Evolutionary conservation across 192 early-diverging fungal genomes (phyloP).

Genomic region (Spinellus fusiger): DNA sequence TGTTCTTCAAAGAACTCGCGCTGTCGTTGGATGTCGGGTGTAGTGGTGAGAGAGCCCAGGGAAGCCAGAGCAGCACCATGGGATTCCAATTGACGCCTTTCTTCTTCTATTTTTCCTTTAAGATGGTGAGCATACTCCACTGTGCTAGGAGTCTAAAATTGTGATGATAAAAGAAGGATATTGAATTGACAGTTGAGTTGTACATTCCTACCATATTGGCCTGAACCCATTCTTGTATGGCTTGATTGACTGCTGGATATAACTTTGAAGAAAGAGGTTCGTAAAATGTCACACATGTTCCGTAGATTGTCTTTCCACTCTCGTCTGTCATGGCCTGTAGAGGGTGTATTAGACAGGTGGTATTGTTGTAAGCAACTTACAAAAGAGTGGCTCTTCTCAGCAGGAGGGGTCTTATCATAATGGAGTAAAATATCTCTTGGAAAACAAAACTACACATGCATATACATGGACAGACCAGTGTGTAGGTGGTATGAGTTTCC

Average conservation of each 20-base stretch:
- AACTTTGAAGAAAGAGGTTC: conserved; percentile 14
- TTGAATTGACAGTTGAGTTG: neutral
- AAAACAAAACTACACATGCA: conserved; percentile 27
- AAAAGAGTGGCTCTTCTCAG: conserved; percentile 27
- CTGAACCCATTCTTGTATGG: conserved; percentile 14
- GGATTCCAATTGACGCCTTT: conserved; percentile 9
- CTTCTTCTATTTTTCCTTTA: conserved; percentile 18
- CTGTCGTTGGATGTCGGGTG: conserved; percentile 20
- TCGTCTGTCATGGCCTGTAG: conserved; percentile 32
- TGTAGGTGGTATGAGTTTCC: no score
- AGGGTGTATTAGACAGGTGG: neutral
- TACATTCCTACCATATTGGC: conserved; percentile 12
- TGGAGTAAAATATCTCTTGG: conserved; percentile 27
- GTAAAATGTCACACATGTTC: conserved; percentile 23
- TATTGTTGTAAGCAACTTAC: conserved; percentile 6
- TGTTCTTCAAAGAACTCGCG: conserved; percentile 42
- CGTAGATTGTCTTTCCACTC: conserved; percentile 20
- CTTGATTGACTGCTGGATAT: conserved; percentile 10
- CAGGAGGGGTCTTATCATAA: conserved; percentile 18
- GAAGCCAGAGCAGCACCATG: neutral
- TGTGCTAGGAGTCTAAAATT: conserved; percentile 17
- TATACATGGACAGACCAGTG: no score
- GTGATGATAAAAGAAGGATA: neutral
- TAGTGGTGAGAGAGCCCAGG: neutral
- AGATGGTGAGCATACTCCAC: conserved; percentile 32